Evolutionary conservation across 2,329 filamentous ascomycete genomes (phyloP), one percentile per base, ranked within the genome.

Genomic region (Cadophora sp.): DNA sequence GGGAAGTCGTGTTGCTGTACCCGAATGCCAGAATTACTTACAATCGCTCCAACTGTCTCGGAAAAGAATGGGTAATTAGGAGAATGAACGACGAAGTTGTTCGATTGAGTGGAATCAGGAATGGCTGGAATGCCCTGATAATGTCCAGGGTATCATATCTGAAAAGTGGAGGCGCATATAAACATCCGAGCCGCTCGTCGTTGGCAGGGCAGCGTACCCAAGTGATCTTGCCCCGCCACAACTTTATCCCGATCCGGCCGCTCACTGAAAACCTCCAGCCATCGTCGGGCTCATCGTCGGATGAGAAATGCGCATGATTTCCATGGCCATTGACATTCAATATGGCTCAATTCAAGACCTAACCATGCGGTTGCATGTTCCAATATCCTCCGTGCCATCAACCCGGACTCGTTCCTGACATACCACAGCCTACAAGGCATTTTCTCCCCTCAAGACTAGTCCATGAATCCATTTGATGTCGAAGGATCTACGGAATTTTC

Each of bases 71-170:
- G 56, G 16, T 40, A 59, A 59, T 59, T 40, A 62, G 40, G 26
- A 31, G 26, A 24, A 31, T 14, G n/a, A 27, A 31, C 16, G 31
- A 31, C 27, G 59, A 62, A 34, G 40, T 46, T 24, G 22, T 62
- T 48, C 26, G 59, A 50, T 24, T 59, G 26, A 62, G 59, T 34
- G 60, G 62, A 51, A 22, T n/a, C 22, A 11, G 43, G 43, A 48
- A 48, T 22, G 43, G 31, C 65, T 65, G 68, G 62, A 68, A 67
- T 68, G 66, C 59, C 48, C 50, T 63, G 64, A 51, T 48, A 64
- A 64, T 55, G 59, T 22, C 51, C 69, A 69, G 58, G 69, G 66
- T 46, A 34, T 50, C 59, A 62, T 62, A 62, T 62, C 40, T 62
- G 59, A 48, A 48, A 59, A 43, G 56, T 12, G 56, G 56, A 59